Evolutionary conservation across 768 basidiomycete genomes (phyloP), one percentile per base, ranked within the genome.

Genomic region (Suillus bovinus): DNA sequence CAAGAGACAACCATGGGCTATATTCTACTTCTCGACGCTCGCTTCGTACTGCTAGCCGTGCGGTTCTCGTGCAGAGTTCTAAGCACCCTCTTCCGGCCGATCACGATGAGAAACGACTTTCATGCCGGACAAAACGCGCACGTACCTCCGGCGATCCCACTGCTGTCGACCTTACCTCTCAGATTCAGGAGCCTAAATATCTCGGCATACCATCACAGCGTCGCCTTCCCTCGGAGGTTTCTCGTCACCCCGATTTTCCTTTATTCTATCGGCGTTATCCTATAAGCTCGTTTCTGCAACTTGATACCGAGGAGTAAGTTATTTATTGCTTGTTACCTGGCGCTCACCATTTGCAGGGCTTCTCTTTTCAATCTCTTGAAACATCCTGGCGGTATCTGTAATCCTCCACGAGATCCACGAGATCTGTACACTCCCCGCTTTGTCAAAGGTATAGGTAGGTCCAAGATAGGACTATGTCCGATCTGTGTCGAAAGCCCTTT

Each of bases 401-500:
- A 92, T 61, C 76, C 81, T 33, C 87, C 90, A 1, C 82, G 87
- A 24, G 74, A 77, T 55, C 72, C 80, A 2, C 76, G 87, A 49
- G 91, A 93, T 68, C 76, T 94, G 11, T 94, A 94, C 67, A 91
- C 89, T 0, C 90, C 92, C 9, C 81, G 92, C 14, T 90, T 90
- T 66, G 87, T 90, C 49, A 86, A 82, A 66, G 91, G 91, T 4
- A 81, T 77, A 56, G 90, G 90, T 6, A 71, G 76, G 1, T 81
- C 83, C 3, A 93, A 93, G 74, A 82, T 87, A 0, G 92, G 91
- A 2, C 70, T 92, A 39, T 94, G 92, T 67, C 92, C 92, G 0
- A 82, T 93, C 55, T 94, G 92, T 68, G 71, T 84, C 46, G 91
- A 92, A 72, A 72, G 78, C 41, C 71, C 69, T 4, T 76, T 75